Evolutionary conservation across 139 green algal species (phyloP), one percentile per base, ranked within the genome.

Genomic region (Pleodorina starrii): DNA sequence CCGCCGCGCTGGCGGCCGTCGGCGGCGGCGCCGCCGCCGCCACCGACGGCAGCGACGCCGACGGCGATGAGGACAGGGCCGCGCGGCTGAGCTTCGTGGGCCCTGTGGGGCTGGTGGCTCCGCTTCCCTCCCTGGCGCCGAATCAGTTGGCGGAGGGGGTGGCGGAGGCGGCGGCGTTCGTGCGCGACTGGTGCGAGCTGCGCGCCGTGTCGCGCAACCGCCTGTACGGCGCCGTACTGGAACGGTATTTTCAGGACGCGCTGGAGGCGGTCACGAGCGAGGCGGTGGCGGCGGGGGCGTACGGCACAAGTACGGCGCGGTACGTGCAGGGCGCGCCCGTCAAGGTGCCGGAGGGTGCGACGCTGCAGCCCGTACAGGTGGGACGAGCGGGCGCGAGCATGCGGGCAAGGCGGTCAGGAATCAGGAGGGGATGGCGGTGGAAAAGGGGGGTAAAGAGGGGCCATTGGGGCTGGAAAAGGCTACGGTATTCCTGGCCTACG

Each of bases 111-210:
- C 84, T 94, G 48, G 87, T 95, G 38, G 92, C 90, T 35, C 84
- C 93, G 73, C 43, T 88, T 17, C 43, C 74, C 0, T 44, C 35
- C 6, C 82, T 95, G 29, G 66, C 44, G n/a, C 44, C 54, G 0
- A 5, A 23, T 0, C 43, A 73, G 60, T 79, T 98, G 85, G 51
- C 71, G 25, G 88, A 92, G 77, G 91, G 93, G 46, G 69, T 97
- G 85, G 76, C 74, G 17, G 91, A 93, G 40, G 95, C 93, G 0
- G 46, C 60, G 0, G 77, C 90, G 1, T 98, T 98, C 92, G 96
- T 95, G 4, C 73, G 91, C 0, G 96, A 97, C 74, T 98, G 96
- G 96, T 36, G 40, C 12, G 95, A 98, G 94, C 92, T 97, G 86
- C 90, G 94, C 0, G 85, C 92, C 21, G 78, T 96, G 19, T 90